Base-by-base conservation (phyloP, 2,329 filamentous ascomycete species). In the Penicillium capsulatum region DNA sequence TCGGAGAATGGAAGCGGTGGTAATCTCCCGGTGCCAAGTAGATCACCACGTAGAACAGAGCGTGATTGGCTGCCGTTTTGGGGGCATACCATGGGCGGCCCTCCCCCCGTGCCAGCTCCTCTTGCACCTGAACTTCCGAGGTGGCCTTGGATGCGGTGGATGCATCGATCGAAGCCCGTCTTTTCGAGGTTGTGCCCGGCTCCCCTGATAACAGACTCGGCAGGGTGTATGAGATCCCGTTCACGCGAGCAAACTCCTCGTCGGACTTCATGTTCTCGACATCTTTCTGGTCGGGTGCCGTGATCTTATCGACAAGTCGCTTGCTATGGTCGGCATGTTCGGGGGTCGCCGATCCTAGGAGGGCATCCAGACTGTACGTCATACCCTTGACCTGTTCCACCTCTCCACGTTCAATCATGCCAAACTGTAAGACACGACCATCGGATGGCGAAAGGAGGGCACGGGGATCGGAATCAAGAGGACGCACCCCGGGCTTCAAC, bases 351-450 rank as follows among this genome's bases (percentile, higher is more conserved):
- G 63, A 65, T 50, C 92, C 92, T 2, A 98, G 76, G 2, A 98
- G 76, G 6, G 92, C 90, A 61, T 98, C 92, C 38, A 98, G 78
- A 51, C 84, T 94, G 68, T 98, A 98, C 1, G 92, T 98, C 76
- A 98, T 92, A 44, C 92, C 92, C 69, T 98, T 98, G 49, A 98
- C 91, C 69, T 98, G 92, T 65, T 98, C 92, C 30, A 98, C 94
- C 59, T 96, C 88, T 33, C 91, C 90, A 56, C 90, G 81, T 57
- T 94, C 84, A 41, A 98, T 96, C 54, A 81, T 82, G 8, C 92
- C 92, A 54, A 89, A 96, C 57, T 97, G 91, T 17, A 98, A 77
- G 31, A 98, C 77, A 48, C 85, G 84, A 32, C 92, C 92, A 63
- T 98, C 92, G 4, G 92, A 81, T 1, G 92, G 94, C 1, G 88